Percentiles rank a stretch among this genome's conserved stretches.
Conservation (phyloP, 2,329 filamentous ascomycete genomes). For the Beauveria scarabaeidicola region DNA sequence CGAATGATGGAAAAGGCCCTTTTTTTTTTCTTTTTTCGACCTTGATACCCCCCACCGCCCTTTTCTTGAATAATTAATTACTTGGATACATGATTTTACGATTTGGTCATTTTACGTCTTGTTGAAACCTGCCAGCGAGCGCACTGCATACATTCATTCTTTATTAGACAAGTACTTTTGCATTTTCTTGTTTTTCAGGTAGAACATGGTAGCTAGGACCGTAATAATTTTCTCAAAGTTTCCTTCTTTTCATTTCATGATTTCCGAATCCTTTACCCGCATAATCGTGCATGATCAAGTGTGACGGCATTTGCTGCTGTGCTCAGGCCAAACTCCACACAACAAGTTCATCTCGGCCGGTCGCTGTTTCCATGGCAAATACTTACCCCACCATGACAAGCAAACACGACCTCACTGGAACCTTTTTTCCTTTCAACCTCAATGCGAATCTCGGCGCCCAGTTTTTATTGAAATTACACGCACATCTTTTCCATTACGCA, state of each 20-base stretch:
- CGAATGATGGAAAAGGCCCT: conserved; percentile 17
- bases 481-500: not conserved
- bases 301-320: not conserved
- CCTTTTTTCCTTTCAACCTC: not conserved
- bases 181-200: not conserved
- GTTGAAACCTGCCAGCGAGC: not conserved
- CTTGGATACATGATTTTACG: not conserved
- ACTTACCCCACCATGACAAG: not conserved
- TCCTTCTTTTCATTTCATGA: not conserved
- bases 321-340: not conserved
- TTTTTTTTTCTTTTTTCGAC: not conserved
- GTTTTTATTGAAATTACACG: not conserved
- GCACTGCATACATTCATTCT: conserved; percentile 2
- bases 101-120: not conserved
- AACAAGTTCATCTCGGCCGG: not conserved
- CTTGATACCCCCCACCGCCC: conserved; percentile 6
- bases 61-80: not conserved
- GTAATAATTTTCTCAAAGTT: not conserved
- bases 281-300: not conserved
- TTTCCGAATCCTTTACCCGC: not conserved
- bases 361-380: not conserved
- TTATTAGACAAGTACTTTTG: not conserved
- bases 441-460: not conserved
- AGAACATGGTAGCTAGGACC: not conserved
- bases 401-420: not conserved